Evolutionary conservation across 129 eudicot genomes (phyloP), one percentile per base, ranked within the genome.

Genomic region (Chrysanthemum seticuspe): DNA sequence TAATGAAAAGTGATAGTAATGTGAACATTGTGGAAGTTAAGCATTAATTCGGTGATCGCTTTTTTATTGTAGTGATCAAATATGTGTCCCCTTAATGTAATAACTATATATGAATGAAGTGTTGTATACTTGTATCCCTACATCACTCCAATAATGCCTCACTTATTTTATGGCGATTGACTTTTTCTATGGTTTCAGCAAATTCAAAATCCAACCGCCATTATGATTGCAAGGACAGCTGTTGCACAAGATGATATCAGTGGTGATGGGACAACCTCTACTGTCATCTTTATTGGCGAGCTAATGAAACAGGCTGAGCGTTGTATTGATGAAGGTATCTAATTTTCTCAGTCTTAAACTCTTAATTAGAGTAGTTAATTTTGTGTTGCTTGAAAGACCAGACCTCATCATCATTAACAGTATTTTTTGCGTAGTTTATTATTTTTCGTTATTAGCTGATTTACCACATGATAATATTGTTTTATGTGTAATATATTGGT

Each of bases 181-280:
- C 6, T 61, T 13, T 1, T 56, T 54, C 63, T 51, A 53, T 66
- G 65, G 11, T 71, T 83, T 58, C 81, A 94, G 97, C 98, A 94
- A 94, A 87, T 94, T 31, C 98, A 94, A 83, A 94, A 88, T 67
- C 98, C 98, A 54, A 94, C 98, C 5, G 97, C 97, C 21, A 86
- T 94, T 47, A 94, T 94, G 98, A 94, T 94, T 60, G 98, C 98
- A 52, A 88, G 98, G 69, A 94, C 98, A 76, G 98, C 98, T 79
- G 98, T 94, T 81, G 98, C 98, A 73, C 98, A 90, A 82, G 98
- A 94, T 84, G 98, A 94, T 77, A 83, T 83, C 34, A 94, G 93
- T 83, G 98, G 98, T 50, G 98, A 94, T 80, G 98, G 98, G 67
- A 94, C 98, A 15, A 94, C 98, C 6, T 90, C 98, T 25, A 94